Base-by-base conservation (phyloP, 2,329 filamentous ascomycete genomes). In the Fusarium redolens region DNA sequence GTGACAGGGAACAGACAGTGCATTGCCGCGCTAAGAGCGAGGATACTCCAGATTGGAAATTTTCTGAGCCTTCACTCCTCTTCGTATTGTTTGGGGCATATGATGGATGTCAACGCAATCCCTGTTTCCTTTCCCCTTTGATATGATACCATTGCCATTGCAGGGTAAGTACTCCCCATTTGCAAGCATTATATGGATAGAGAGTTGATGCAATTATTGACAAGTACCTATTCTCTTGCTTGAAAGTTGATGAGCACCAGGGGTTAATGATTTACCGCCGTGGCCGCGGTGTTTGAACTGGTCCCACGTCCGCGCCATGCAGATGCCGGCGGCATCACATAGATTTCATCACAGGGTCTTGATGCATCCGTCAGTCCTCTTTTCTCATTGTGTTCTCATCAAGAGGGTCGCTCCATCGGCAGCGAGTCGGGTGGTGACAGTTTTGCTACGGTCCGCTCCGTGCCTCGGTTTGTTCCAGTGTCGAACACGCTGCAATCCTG, bases 251-350 rank as follows among this genome's bases (percentile, higher is more conserved):
- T 61, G 38, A 44, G 47, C 54, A 45, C 48, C 40, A 47, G 65
- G 59, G 68, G 68, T 75, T 55, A 45, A 55, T 67, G 68, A 71
- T 68, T 59, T 75, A 69, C 72, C 62, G 60, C 61, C 52, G 63
- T 72, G 65, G 65, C 62, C 71, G 65, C 65, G 62, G 60, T 68
- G 45, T 51, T 41, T 73, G 54, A 55, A 60, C 48, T 61, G 48
- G 68, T 58, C 55, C 71, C 61, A 66, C 66, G 64, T 51, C 65
- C 63, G 61, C 50, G 45, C 50, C 45, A 52, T 59, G 45, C 52
- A 74, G 58, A 40, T 62, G 52, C 44, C 37, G 63, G 55, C 28
- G 59, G 61, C 54, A 50, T 60, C 54, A 61, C 45, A 52, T 37
- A 44, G 45, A 25, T 58, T 58, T 60, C 47, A 25, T 41, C 47